Evolutionary conservation across 2,329 filamentous ascomycete genomes (phyloP), one percentile per base, ranked within the genome.

Genomic region (Trichoderma aggressivum): DNA sequence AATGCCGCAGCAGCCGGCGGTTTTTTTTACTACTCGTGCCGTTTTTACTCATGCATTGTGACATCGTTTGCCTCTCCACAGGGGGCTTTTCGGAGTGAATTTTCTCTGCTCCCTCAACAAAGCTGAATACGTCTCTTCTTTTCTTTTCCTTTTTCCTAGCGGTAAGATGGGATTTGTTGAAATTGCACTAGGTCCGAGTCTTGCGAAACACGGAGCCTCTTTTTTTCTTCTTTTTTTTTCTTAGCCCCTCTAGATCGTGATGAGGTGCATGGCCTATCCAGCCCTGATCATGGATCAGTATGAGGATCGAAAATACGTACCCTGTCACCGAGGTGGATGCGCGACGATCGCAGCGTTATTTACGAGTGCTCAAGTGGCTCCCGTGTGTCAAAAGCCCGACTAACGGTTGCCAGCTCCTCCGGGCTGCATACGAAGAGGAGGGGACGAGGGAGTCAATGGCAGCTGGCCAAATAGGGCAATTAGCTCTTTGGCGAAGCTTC

Each of bases 201-300:
- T 53, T 32, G 59, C 24, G 67, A 70, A 39, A 59, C 59, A 59
- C 59, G 32, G 67, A 32, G 59, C 47, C 12, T 10, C 12, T 59
- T 21, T 7, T 32, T 59, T 21, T 30, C 2, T 26, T 26, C 16
- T 55, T 16, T 14, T 26, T 26, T 26, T 36, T 61, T 61, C 39
- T 30, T 10, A 43, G 36, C 53, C 62, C 62, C 70, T 61, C 60
- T 39, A 50, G 58, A 67, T 67, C 63, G 70, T 30, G 63, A 71
- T 71, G 70, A 71, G 63, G n/a, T 71, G 63, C 70, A 71, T 71
- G 53, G 12, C 32, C 16, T 26, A 43, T 32, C 50, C 56, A 39
- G 63, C 68, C 59, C 61, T 50, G 61, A 70, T 64, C 68, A 70
- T 70, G 36, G 68, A 65, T 64, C 60, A 64, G 60, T 64, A 70